Base-by-base conservation (phyloP, 371 early-diverging fungal genomes). In the Mortierella sp. region DNA sequence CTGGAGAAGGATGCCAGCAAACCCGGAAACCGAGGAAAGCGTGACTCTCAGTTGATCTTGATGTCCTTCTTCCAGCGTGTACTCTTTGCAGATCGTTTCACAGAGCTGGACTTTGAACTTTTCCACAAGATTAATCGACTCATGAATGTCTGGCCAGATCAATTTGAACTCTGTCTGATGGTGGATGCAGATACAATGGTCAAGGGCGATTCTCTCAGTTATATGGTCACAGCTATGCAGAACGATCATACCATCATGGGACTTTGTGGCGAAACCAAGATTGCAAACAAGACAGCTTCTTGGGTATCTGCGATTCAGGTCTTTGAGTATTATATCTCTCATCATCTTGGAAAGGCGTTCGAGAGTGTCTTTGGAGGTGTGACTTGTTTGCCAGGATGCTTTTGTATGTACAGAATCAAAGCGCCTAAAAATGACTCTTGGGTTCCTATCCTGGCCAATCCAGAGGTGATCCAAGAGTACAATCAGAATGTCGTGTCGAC, bases 301-400 rank as follows among this genome's bases (percentile, higher is more conserved):
- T 84, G 83, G 85, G 82, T 85, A 19, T 79, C 83, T 3, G 65
- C 79, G 9, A 83, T 85, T 23, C 84, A 83, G 49, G 97, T 92
- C 6, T 99, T 96, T 85, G 99, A 99, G 85, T 99, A 99, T 86
- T 97, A 96, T 82, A 93, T 97, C 40, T 94, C 95, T 22, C 99
- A 99, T 85, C 97, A 98, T 83, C 90, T 96, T 43, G 91, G 92
- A 51, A 99, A 99, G 79, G 93, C 95, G 0, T 99, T 98, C 82
- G 99, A 99, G 83, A 92, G 93, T 34, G 87, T 97, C 19, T 99
- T 97, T 89, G 99, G 99, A 66, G 96, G 96, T 75, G 98, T 99
- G 28, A 98, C 99, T 3, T 99, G 99, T 87, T 85, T 99, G 54
- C 99, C 99, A 6, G 99, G 99, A 28, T 99, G 97, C 76, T 95